Evolutionary conservation across 805 yeast genomes (phyloP).

Genomic region (Suhomyces emberorum): DNA sequence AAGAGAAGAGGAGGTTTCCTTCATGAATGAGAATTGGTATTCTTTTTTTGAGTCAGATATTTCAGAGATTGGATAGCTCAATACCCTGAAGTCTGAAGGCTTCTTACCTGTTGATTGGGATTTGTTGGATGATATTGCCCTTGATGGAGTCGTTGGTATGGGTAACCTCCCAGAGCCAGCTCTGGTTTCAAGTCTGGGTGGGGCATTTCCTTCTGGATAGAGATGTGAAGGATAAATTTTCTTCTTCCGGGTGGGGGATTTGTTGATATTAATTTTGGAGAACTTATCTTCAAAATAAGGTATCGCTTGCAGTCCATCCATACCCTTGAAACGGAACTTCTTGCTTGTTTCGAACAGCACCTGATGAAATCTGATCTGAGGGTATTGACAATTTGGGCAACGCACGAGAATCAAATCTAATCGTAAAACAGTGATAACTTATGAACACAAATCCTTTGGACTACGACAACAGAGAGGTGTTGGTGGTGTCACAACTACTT

Average conservation of each 20-base stretch:
- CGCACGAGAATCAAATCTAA: neutral
- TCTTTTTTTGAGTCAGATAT: constrained; percentile 14
- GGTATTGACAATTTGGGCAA: constrained; percentile 7
- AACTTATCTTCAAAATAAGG: constrained; percentile 28
- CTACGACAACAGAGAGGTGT: constrained; percentile 26
- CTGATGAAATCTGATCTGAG: too few species aligned
- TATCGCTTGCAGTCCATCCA: constrained; percentile 2
- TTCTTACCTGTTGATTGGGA: constrained; percentile 13
- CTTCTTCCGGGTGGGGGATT: constrained; percentile 21
- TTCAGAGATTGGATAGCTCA: constrained; percentile 19
- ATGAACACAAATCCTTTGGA: neutral
- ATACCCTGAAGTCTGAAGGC: constrained; percentile 11
- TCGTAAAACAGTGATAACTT: neutral
- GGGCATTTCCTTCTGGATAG: constrained; percentile 9
- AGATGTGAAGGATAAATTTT: constrained; percentile 19
- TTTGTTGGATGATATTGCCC: constrained; percentile 11
- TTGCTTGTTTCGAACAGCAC: too few species aligned
- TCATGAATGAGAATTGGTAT: constrained; percentile 37
- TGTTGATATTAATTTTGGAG: constrained; percentile 28
- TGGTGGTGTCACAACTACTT: constrained; percentile 36
- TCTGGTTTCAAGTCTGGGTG: neutral
- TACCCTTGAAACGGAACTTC: neutral
- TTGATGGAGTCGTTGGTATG: constrained; percentile 18
- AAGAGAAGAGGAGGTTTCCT: constrained; percentile 37
- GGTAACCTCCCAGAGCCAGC: neutral